Conservation (phyloP, 345 rosid species). For the Litchi chinensis region DNA sequence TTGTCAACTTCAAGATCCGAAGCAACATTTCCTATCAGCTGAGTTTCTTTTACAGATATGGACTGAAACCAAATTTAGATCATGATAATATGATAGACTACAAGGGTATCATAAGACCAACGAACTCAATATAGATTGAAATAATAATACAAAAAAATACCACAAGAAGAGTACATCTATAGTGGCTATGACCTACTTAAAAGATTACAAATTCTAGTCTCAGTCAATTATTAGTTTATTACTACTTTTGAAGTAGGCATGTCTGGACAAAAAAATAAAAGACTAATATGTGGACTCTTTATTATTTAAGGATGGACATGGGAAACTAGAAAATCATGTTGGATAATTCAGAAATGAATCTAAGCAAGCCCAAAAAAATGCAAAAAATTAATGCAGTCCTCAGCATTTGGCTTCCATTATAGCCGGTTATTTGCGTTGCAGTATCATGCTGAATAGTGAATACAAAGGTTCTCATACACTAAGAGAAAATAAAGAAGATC, state of each 20-base stretch:
- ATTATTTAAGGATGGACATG: background rate
- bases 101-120: background rate
- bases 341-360: background rate
- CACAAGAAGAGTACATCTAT: background rate
- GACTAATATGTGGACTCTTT: background rate
- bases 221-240: background rate
- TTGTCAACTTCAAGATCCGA: conserved; percentile 52
- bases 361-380: background rate
- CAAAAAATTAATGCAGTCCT: background rate
- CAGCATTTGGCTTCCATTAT: conserved; percentile 1
- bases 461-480: background rate
- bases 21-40: conserved; percentile 66
- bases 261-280: background rate
- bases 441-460: background rate
- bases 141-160: background rate
- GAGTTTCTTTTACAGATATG: conserved; percentile 73
- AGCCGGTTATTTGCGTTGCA: background rate
- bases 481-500: background rate
- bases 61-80: conserved; percentile 60
- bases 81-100: conserved; percentile 15
- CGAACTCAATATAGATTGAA: conserved; percentile 1
- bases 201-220: background rate
- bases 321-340: background rate
- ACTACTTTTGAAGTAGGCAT: background rate
- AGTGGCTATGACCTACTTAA: background rate